Conservation (phyloP, 768 basidiomycete species). For the Tylopilus felleus region DNA sequence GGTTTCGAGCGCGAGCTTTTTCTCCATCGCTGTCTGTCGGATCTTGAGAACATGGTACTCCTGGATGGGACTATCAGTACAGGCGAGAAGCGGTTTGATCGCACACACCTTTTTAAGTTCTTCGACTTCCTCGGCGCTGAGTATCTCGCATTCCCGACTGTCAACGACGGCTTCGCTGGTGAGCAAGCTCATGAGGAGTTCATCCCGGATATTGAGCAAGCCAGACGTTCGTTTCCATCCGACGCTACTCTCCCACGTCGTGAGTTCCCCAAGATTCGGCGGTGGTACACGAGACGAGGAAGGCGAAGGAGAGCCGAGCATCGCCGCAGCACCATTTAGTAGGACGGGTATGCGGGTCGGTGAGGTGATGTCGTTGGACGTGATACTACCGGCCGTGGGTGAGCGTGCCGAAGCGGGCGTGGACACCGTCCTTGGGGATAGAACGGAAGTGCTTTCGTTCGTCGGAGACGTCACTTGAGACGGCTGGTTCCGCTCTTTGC, state of each 20-base stretch:
- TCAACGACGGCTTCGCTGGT: conserved; percentile 96
- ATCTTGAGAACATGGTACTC: conserved; percentile 71
- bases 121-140: conserved; percentile 70
- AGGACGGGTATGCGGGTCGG: conserved; percentile 16
- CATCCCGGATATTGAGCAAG: conserved; percentile 63
- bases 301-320: conserved; percentile 36
- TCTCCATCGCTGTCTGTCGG: conserved; percentile 61
- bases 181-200: conserved; percentile 83
- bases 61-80: conserved; percentile 36
- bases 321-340: conserved; percentile 9
- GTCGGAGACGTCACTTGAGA: conserved; percentile 21
- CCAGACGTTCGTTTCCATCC: conserved; percentile 45
- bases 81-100: conserved; percentile 19
- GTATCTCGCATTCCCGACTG: conserved; percentile 74
- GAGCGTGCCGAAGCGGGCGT: conserved; percentile 19
- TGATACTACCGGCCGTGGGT: conserved; percentile 24
- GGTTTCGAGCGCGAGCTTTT: conserved; percentile 75
- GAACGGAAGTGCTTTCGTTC: conserved; percentile 25
- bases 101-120: conserved; percentile 60
- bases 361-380: conserved; percentile 23
- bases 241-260: conserved; percentile 34
- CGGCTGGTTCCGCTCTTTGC: conserved; percentile 47
- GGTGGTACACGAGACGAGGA: conserved; percentile 37
- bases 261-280: conserved; percentile 32
- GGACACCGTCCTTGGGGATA: conserved; percentile 24